phyloP scores from a whole-genome alignment of 768 basidiomycete species.

The Tylopilus intermedius region DNA sequence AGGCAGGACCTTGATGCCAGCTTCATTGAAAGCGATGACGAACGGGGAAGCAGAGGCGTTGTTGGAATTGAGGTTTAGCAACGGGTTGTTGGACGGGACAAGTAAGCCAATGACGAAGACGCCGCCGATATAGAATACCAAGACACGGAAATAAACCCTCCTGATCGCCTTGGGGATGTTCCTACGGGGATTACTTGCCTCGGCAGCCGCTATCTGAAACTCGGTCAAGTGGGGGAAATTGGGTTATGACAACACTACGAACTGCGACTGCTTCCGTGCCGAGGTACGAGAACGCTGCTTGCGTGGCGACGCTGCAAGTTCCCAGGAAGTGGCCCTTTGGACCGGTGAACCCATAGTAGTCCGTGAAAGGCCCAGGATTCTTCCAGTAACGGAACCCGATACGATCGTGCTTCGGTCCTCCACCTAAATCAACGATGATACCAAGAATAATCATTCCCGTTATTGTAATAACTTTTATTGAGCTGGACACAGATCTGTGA shows the following conservation, averaged over 20 bases:
- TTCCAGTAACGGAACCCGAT: conserved; percentile 46
- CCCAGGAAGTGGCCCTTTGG: conserved; percentile 47
- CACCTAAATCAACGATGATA: conserved; percentile 47
- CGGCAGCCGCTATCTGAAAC: conserved; percentile 39
- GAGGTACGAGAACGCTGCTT: conserved; percentile 57
- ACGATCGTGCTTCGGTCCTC: conserved; percentile 50
- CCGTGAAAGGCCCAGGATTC: conserved; percentile 54
- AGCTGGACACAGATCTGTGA: conserved; percentile 23
- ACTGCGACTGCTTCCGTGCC: conserved; percentile 53
- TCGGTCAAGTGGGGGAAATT: background rate
- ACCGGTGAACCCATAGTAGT: conserved; percentile 38
- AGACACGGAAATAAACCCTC: conserved; percentile 43
- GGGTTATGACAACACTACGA: conserved; percentile 3
- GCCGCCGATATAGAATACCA: conserved; percentile 36
- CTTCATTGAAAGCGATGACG: conserved; percentile 51
- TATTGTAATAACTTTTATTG: conserved; percentile 50
- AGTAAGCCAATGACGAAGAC: conserved; percentile 46
- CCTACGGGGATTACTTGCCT: conserved; percentile 46
- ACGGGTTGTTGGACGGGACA: conserved; percentile 42
- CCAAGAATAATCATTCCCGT: conserved; percentile 43
- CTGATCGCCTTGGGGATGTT: conserved; percentile 38
- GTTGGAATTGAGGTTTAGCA: conserved; percentile 33
- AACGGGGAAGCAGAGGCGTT: conserved; percentile 49
- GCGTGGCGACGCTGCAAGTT: conserved; percentile 48
- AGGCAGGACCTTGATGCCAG: conserved; percentile 58